Conservation (phyloP, 2,329 filamentous ascomycete species). For the Chaetomiaceae sp. region DNA sequence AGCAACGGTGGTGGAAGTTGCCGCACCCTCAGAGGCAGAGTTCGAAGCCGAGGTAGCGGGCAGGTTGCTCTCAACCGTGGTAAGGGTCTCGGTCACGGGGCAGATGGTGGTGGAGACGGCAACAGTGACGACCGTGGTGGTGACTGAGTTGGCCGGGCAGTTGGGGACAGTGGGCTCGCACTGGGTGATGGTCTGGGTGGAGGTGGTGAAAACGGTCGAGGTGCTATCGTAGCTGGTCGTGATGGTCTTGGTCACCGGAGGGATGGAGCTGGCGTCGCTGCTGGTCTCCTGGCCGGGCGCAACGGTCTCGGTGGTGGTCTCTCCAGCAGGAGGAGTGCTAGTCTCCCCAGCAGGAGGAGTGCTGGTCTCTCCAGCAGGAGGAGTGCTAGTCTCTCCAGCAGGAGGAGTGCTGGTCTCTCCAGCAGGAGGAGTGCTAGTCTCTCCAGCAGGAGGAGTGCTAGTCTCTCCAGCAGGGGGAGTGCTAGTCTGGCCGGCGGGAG, state of each 20-base stretch:
- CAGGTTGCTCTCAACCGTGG: constrained; percentile 31
- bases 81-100: constrained; percentile 54
- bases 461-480: too few species aligned
- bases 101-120: constrained; percentile 57
- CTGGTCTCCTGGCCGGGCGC: constrained; percentile 12
- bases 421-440: too few species aligned
- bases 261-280: neutral
- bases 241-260: constrained; percentile 17
- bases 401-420: too few species aligned
- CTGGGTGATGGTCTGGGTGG: constrained; percentile 43
- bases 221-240: constrained; percentile 38
- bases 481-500: constrained; percentile 4
- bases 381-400: too few species aligned
- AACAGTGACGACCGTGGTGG: constrained; percentile 48
- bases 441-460: too few species aligned
- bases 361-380: constrained; percentile 20
- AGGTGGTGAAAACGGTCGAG: constrained; percentile 28
- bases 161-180: constrained; percentile 47
- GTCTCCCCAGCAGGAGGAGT: too few species aligned
- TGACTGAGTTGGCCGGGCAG: constrained; percentile 31
- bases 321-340: too few species aligned
- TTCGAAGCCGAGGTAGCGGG: constrained; percentile 10
- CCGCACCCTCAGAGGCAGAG: neutral
- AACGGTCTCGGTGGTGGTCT: too few species aligned
- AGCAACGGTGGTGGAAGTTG: constrained; percentile 44